A percentile compares a stretch with the other conserved stretches of the same genome.
phyloP scores from a whole-genome alignment of 2,329 filamentous ascomycete species.

The Fusarium cyanostomum region DNA sequence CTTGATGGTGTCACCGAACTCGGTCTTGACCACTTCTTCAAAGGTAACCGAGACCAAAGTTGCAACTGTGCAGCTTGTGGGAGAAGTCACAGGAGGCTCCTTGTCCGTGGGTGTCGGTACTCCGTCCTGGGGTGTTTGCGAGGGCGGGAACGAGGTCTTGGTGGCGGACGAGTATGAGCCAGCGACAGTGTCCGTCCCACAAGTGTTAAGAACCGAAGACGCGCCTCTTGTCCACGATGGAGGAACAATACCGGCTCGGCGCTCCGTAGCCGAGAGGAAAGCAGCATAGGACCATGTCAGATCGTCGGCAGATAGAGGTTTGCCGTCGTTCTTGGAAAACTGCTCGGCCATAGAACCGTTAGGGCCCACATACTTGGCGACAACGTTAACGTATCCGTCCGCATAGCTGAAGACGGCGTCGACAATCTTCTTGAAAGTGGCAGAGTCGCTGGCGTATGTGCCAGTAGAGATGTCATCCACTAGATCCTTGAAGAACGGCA shows the following conservation, averaged over 20 bases:
- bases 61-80: slow-evolving; percentile 51
- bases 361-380: slow-evolving; percentile 68
- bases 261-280: slow-evolving; percentile 70
- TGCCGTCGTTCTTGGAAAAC: slow-evolving; percentile 63
- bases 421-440: slow-evolving; percentile 64
- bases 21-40: slow-evolving; percentile 65
- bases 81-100: slow-evolving; percentile 39
- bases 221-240: slow-evolving; percentile 63
- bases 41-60: slow-evolving; percentile 70
- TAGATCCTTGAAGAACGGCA: slow-evolving; percentile 77
- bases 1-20: slow-evolving; percentile 71
- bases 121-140: slow-evolving; percentile 55
- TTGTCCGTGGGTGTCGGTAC: slow-evolving; percentile 45
- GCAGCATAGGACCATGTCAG: slow-evolving; percentile 80
- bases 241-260: slow-evolving; percentile 65
- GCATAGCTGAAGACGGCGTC: slow-evolving; percentile 67
- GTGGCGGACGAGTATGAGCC: slow-evolving; percentile 64
- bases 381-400: slow-evolving; percentile 68
- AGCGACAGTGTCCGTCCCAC: slow-evolving; percentile 55
- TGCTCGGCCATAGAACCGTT: slow-evolving; percentile 76
- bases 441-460: slow-evolving; percentile 63
- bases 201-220: slow-evolving; percentile 59
- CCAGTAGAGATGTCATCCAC: slow-evolving; percentile 66
- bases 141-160: slow-evolving; percentile 58
- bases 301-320: slow-evolving; percentile 70